Base-by-base conservation (phyloP, 768 basidiomycete species). In the Clavaria fumosa region DNA sequence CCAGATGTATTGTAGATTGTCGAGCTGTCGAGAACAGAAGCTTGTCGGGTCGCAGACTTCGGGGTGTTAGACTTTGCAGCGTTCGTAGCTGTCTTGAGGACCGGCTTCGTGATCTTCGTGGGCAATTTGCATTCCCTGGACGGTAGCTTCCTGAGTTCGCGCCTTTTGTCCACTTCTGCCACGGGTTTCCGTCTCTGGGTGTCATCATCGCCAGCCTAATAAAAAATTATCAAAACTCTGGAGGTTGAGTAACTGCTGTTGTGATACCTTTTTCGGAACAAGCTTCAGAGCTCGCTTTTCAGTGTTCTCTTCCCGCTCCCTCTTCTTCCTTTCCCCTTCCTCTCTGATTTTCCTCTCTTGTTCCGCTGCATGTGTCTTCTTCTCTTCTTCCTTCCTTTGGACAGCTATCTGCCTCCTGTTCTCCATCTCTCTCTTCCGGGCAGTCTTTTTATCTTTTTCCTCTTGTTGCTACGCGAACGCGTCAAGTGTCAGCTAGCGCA, bases 361-460 rank as follows among this genome's bases (percentile, higher is more conserved):
- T 26, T 83, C 80, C 33, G 66, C 54, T 21, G 63, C 57, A 22
- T 69, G 70, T 1, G 61, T 55, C 52, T 70, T 78, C 53, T 83
- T 83, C 48, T 85, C 82, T 35, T 84, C 82, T 1, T 68, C 77
- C 54, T 88, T 90, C 50, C 75, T 67, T 51, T 81, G 75, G 40
- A 67, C 53, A 15, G 69, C 75, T 30, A 60, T 70, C 49, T 75
- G 80, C n/a, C 85, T 75, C 31, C 85, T 68, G 32, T 68, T 66
- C 46, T 91, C 89, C 74, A 83, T 83, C 41, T 88, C 81, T 47
- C 75, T 85, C 42, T 80, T 57, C 19, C 79, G 65, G 7, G 68
- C 60, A 1, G 67, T 70, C 55, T 83, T 86, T 58, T 79, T 85
- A 45, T 85, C 86, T 23, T 70, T 67, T 51, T 85, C 82, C 46